Conservation (phyloP, 805 yeast species). For the Brettanomyces custersianus region DNA sequence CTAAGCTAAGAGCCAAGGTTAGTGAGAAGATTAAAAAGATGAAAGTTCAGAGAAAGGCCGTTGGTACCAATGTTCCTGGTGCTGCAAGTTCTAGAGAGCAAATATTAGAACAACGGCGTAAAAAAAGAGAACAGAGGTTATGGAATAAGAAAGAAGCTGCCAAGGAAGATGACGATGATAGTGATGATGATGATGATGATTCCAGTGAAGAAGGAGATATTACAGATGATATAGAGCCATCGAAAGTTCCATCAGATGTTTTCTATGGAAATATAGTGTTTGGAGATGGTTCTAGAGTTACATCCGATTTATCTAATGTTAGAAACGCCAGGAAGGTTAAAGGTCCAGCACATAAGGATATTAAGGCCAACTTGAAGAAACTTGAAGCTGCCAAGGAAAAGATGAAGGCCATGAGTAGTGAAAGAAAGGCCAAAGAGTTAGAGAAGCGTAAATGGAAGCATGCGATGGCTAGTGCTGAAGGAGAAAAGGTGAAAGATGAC, state of each 20-base stretch:
- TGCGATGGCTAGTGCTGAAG: slow-evolving; percentile 81
- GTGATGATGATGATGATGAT: slow-evolving; percentile 17
- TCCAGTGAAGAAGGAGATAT: slow-evolving; percentile 26
- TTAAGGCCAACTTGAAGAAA: slow-evolving; percentile 70
- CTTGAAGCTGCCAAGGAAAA: slow-evolving; percentile 68
- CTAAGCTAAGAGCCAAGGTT: slow-evolving; percentile 68
- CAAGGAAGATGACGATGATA: slow-evolving; percentile 29
- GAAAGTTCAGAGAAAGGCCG: slow-evolving; percentile 82
- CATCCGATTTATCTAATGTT: slow-evolving; percentile 56
- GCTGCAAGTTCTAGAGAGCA: slow-evolving; percentile 84
- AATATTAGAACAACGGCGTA: slow-evolving; percentile 56
- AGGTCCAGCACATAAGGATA: slow-evolving; percentile 81
- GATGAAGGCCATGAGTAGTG: slow-evolving; percentile 47
- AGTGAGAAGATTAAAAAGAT: slow-evolving; percentile 61
- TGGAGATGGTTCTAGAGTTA: slow-evolving; percentile 70
- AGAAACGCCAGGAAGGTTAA: slow-evolving; percentile 48
- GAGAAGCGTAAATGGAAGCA: slow-evolving; percentile 81
- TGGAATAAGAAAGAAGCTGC: slow-evolving; percentile 30
- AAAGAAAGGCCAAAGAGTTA: slow-evolving; percentile 47
- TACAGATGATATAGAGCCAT: slow-evolving; percentile 22
- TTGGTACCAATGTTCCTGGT: slow-evolving; percentile 72
- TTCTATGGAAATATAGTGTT: slow-evolving; percentile 78
- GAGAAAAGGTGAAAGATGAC: slow-evolving; percentile 80
- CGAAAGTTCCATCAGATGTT: slow-evolving; percentile 27
- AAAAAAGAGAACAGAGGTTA: slow-evolving; percentile 30